phyloP scores from a whole-genome alignment of 176 grass and related monocot species.

The Areca catechu region DNA sequence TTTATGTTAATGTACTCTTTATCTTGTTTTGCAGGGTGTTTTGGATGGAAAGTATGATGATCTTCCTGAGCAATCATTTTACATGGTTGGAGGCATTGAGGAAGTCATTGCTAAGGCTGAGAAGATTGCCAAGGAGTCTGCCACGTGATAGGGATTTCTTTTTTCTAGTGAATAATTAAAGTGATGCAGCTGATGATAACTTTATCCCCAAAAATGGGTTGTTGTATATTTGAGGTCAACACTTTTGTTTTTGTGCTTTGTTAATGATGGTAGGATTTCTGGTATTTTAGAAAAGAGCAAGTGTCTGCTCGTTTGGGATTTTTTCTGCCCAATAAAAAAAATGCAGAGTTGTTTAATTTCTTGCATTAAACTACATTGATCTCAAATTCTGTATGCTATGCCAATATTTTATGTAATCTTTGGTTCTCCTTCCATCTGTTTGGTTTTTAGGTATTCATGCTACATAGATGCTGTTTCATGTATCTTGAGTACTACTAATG shows the following conservation, averaged over 20 bases:
- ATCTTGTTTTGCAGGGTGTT: slow-evolving; percentile 37
- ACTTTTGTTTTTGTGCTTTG: slow-evolving; percentile 28
- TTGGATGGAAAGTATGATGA: slow-evolving; percentile 93
- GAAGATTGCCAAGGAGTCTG: slow-evolving; percentile 70
- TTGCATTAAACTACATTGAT: too few relatives aligned
- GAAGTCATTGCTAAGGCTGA: slow-evolving; percentile 93
- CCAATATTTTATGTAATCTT: too few relatives aligned
- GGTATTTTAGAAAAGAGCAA: slow-evolving; percentile 34
- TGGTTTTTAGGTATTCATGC: too few relatives aligned
- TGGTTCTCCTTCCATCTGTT: too few relatives aligned
- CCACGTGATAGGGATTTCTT: slow-evolving; percentile 37
- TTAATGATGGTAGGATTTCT: slow-evolving; percentile 23
- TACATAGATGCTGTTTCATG: too few relatives aligned
- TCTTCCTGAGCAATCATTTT: slow-evolving; percentile 78
- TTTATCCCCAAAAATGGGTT: neutral
- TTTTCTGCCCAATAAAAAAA: too few relatives aligned
- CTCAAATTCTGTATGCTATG: too few relatives aligned
- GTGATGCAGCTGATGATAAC: slow-evolving; percentile 38
- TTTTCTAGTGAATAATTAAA: slow-evolving; percentile 20
- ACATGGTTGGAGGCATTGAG: slow-evolving; percentile 89
- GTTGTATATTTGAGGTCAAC: slow-evolving; percentile 42
- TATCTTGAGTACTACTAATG: too few relatives aligned
- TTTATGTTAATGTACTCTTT: neutral
- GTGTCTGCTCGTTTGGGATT: slow-evolving; percentile 32
- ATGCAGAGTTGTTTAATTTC: too few relatives aligned